Percentiles rank a stretch among this genome's conserved stretches.
These are phyloP conservation scores for Skeletonema tropicum DNA, from an alignment of 108 stramenopile genomes.

Conservation along the genomic window DNA sequence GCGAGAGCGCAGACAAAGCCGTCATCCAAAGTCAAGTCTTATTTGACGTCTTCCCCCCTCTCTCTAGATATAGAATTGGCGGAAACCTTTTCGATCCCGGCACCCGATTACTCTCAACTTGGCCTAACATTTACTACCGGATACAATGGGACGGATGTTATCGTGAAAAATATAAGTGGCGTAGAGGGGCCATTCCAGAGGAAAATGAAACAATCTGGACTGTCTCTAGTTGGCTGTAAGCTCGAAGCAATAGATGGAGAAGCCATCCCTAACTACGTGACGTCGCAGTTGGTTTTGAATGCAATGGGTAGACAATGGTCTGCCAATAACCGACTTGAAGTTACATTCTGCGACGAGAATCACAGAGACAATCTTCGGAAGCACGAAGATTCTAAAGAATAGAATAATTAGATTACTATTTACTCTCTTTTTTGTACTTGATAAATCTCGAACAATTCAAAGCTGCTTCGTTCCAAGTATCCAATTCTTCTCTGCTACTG, in stretches of 20 bases:
- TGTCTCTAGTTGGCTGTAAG: conserved; percentile 41
- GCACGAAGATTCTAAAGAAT: conserved; percentile 1
- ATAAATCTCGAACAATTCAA: conserved; percentile 70
- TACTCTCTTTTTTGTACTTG: conserved; percentile 46
- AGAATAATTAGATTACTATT: not conserved
- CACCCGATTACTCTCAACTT: conserved; percentile 56
- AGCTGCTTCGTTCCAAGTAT: conserved; percentile 55
- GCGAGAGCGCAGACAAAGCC: conserved; percentile 64
- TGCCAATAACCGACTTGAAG: conserved; percentile 59
- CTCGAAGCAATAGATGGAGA: conserved; percentile 84
- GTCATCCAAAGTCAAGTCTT: conserved; percentile 31
- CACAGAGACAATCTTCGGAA: conserved; percentile 33
- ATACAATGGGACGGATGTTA: conserved; percentile 49
- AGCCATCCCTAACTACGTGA: conserved; percentile 80
- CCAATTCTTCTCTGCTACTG: conserved; percentile 39
- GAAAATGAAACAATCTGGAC: conserved; percentile 39
- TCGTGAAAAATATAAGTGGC: conserved; percentile 69
- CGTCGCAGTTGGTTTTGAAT: conserved; percentile 66
- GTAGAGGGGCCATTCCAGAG: conserved; percentile 72
- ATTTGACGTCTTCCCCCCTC: conserved; percentile 43
- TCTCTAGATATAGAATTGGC: conserved; percentile 58
- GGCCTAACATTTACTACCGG: conserved; percentile 69
- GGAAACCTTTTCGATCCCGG: conserved; percentile 69
- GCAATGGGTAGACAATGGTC: conserved; percentile 82
- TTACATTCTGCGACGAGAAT: conserved; percentile 71